Evolutionary conservation across 2,329 filamentous ascomycete genomes (phyloP).

Genomic region (Penicillium corylophilum): DNA sequence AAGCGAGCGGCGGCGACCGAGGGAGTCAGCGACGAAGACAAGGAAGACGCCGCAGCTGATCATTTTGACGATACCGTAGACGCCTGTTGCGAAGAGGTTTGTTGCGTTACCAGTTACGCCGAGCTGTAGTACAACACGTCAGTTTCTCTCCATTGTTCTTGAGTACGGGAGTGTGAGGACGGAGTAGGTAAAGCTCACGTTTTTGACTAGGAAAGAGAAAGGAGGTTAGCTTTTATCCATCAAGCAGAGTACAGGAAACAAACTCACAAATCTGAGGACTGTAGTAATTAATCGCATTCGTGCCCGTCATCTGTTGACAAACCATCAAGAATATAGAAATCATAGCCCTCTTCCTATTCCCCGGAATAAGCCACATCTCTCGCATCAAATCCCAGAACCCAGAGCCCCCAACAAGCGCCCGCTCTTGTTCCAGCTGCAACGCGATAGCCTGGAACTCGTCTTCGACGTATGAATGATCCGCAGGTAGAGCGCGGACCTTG

Average conservation of each 20-base stretch:
- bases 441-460: conserved; percentile 62
- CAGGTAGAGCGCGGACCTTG: conserved; percentile 55
- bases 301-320: conserved; percentile 54
- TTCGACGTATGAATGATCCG: conserved; percentile 56
- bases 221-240: conserved; percentile 4
- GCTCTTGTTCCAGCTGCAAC: conserved; percentile 62
- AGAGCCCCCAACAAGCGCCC: conserved; percentile 54
- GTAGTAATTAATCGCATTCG: conserved; percentile 67
- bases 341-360: conserved; percentile 54
- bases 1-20: conserved; percentile 63
- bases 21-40: conserved; percentile 65
- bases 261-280: conserved; percentile 65
- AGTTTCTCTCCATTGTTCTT: neutral
- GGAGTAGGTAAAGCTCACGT: conserved; percentile 13
- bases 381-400: conserved; percentile 58
- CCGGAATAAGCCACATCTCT: conserved; percentile 62
- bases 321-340: conserved; percentile 57
- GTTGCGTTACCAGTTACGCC: conserved; percentile 59
- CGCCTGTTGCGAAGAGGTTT: conserved; percentile 69
- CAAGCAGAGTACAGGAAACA: neutral
- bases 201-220: conserved; percentile 12
- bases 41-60: conserved; percentile 63
- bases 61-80: conserved; percentile 73
- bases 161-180: neutral
- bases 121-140: conserved; percentile 42